Base-by-base conservation (phyloP, 352 stramenopile species). In the Phytophthora pisi region DNA sequence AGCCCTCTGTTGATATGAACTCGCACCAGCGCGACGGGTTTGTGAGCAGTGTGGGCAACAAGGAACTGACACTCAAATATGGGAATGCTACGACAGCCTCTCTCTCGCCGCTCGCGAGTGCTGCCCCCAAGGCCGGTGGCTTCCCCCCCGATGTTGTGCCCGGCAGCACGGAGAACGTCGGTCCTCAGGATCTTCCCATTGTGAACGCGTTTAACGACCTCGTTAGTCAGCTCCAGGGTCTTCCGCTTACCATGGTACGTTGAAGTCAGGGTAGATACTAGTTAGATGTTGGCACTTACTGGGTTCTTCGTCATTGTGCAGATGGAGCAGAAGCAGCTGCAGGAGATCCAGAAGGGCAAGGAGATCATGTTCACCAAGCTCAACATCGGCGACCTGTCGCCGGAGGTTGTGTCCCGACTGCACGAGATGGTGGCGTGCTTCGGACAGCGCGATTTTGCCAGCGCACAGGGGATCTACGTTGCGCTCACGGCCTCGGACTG, bases 401-500 rank as follows among this genome's bases (percentile, higher is more conserved):
- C 88, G 13, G 75, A 81, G 20, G 80, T 95, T 47, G 82, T 96
- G 16, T 84, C 67, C 0, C 77, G 77, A 61, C 77, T 96, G 70
- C 88, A 94, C 63, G 79, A 95, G 59, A 93, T 96, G 82, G 81
- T 92, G 45, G 66, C 53, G 24, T 91, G 78, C 67, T 95, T 96
- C 57, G 83, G 69, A 30, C 82, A 89, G 53, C 82, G 83, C 42
- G 87, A 96, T 76, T 95, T 94, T 73, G 82, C 67, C 43, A 83
- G 73, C 18, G 88, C 88, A 54, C 85, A 93, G 59, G 65, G 80
- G 40, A 91, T 98, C 52, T 90, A 98, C 67, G 96, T 96, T 57
- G 81, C 75, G 38, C 78, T 99, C 24, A 97, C 97, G 26, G 96
- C 89, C 53, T 96, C 88, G 54, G 92, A 98, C 59, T 99, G 97